Conservation (phyloP, 805 yeast species). For the Kodamaea hsintzibuensis region DNA sequence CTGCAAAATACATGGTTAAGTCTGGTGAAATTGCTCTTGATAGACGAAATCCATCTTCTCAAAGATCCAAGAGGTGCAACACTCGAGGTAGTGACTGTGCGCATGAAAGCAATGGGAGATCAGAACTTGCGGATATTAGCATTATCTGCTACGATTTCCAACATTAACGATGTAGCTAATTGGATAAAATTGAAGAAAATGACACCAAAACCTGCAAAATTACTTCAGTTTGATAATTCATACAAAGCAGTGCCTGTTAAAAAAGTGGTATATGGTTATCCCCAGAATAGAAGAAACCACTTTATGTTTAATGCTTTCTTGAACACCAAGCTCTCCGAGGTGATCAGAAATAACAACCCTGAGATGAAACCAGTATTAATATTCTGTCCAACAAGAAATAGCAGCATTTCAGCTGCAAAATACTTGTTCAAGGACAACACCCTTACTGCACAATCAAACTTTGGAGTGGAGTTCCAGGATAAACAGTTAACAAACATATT, state of each 20-base stretch:
- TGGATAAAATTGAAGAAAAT: slow-evolving; percentile 12
- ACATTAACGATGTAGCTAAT: slow-evolving; percentile 46
- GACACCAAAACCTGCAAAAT: background rate
- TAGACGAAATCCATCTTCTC: slow-evolving; percentile 30
- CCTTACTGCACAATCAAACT: background rate
- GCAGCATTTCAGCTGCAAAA: slow-evolving; percentile 48
- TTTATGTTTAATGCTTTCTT: background rate
- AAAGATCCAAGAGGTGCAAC: slow-evolving; percentile 30
- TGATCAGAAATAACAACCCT: slow-evolving; percentile 37
- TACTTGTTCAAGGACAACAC: slow-evolving; percentile 25
- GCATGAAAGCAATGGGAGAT: slow-evolving; percentile 15
- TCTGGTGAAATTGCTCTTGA: slow-evolving; percentile 24
- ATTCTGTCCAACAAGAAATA: slow-evolving; percentile 55
- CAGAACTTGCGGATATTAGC: slow-evolving; percentile 16
- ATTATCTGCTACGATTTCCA: slow-evolving; percentile 53
- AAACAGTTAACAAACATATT: slow-evolving; percentile 24
- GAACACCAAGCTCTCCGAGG: slow-evolving; percentile 41
- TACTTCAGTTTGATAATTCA: slow-evolving; percentile 43
- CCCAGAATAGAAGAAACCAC: background rate
- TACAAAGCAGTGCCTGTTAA: slow-evolving; percentile 43
- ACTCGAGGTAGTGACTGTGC: slow-evolving; percentile 23
- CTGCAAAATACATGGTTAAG: slow-evolving; percentile 21
- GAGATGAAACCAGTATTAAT: slow-evolving; percentile 46
- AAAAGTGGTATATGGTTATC: slow-evolving; percentile 16
- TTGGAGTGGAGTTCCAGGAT: slow-evolving; percentile 18